Evolutionary conservation across 352 stramenopile genomes (phyloP).

Genomic region (Halophytophthora polymorphica): DNA sequence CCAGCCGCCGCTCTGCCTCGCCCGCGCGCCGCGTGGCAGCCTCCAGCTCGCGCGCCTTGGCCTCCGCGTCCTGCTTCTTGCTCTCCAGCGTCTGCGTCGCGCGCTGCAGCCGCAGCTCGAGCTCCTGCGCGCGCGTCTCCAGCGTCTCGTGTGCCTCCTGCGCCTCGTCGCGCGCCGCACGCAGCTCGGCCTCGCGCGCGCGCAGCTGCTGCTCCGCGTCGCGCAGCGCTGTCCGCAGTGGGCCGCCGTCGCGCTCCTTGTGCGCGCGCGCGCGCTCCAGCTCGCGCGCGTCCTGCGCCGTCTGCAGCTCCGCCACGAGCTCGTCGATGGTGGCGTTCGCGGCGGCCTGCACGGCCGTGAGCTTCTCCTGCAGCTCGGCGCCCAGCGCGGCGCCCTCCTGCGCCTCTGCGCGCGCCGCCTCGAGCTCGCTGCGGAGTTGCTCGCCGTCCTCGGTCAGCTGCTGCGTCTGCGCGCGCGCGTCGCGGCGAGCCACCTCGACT

Average conservation of each 20-base stretch:
- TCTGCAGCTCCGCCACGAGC: slow-evolving; percentile 56
- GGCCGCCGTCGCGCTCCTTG: slow-evolving; percentile 40
- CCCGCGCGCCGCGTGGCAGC: slow-evolving; percentile 31
- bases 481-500: slow-evolving; percentile 57
- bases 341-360: slow-evolving; percentile 66
- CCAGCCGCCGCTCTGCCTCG: slow-evolving; percentile 64
- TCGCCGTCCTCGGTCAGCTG: slow-evolving; percentile 40
- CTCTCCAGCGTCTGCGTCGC: slow-evolving; percentile 34
- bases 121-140: slow-evolving; percentile 17
- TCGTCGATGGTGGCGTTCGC: slow-evolving; percentile 82
- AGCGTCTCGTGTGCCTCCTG: slow-evolving; percentile 17
- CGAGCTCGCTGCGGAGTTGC: slow-evolving; percentile 39
- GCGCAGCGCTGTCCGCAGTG: slow-evolving; percentile 32
- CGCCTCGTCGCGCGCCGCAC: slow-evolving; percentile 21
- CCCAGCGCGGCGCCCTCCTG: slow-evolving; percentile 34
- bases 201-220: slow-evolving; percentile 48
- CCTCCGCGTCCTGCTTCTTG: slow-evolving; percentile 63
- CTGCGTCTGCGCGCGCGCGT: slow-evolving; percentile 45
- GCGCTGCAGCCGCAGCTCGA: slow-evolving; percentile 21
- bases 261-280: slow-evolving; percentile 46
- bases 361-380: slow-evolving; percentile 64
- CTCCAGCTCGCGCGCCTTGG: slow-evolving; percentile 54
- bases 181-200: slow-evolving; percentile 18
- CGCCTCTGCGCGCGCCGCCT: slow-evolving; percentile 37
- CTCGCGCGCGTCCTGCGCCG: slow-evolving; percentile 48